Evolutionary conservation across 805 yeast species (phyloP), one percentile per base, ranked within the genome.

Genomic region (Myxozyma melibiosi): DNA sequence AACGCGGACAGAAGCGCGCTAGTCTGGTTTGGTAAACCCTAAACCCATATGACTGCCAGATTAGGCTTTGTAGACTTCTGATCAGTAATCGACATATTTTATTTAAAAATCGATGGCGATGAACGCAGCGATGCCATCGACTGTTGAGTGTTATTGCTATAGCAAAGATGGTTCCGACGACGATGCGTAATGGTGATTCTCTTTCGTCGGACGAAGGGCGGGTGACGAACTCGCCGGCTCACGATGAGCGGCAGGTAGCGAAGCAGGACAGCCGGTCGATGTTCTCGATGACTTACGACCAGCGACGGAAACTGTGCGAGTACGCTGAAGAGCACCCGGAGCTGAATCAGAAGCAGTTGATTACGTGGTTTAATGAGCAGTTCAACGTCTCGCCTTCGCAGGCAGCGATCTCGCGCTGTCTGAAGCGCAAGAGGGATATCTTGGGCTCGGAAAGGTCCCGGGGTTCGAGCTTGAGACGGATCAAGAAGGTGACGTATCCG

Each of bases 381-480:
- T 60, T 58, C 16, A 16, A 35, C 31, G 50, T 49, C 22, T 51
- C 63, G 35, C 64, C 64, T 24, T 51, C 57, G 22, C 64, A 60
- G 41, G 64, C 64, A 14, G 64, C 64, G 4, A 50, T 60, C 4
- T 60, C 64, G 30, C 50, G 64, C 8, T 60, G 64, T 31, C 37
- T 60, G 35, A 60, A 60, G 53, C 63, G 64, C 39, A 57, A 53
- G 38, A 30, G n/a, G 30, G 56, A 53, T 20, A 53, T 60, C 30
- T 46, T 60, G 28, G 53, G 38, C 11, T 31, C 48, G 9, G 40
- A 33, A 22, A 45, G 24, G 24, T 33, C 31, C 16, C 24, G 41
- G 9, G 45, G 34, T 3, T 28, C 46, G 14, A 40, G 31, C 7
- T 41, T 58, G 33, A 53, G 55, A 31, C 46, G 64, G 16, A 7